phyloP scores from a whole-genome alignment of 169 alveolate species.

The Plasmodium adleri region DNA sequence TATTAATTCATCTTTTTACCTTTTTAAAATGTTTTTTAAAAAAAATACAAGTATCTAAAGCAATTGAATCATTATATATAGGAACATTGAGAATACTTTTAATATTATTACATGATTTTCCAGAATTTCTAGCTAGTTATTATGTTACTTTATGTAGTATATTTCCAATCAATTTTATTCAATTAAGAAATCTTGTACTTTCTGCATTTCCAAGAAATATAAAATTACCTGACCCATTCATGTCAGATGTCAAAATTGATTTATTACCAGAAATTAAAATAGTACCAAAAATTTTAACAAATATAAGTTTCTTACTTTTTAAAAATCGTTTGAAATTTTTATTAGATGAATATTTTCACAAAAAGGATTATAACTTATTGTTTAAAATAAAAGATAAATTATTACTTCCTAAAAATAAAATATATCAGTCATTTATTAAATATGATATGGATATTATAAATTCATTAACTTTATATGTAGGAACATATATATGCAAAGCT shows the following conservation, averaged over 20 bases:
- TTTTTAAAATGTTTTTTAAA: slow-evolving; percentile 79
- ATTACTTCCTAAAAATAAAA: slow-evolving; percentile 45
- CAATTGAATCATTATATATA: slow-evolving; percentile 77
- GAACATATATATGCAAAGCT: slow-evolving; percentile 69
- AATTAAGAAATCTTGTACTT: slow-evolving; percentile 94
- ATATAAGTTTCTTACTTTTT: slow-evolving; percentile 71
- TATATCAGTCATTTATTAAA: slow-evolving; percentile 45
- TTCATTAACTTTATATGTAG: slow-evolving; percentile 63
- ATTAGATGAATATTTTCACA: slow-evolving; percentile 76
- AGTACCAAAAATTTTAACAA: slow-evolving; percentile 87
- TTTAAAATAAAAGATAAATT: slow-evolving; percentile 46
- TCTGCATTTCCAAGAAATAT: slow-evolving; percentile 95
- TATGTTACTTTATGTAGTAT: slow-evolving; percentile 93
- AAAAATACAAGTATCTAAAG: slow-evolving; percentile 77
- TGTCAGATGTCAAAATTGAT: slow-evolving; percentile 91
- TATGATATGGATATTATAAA: slow-evolving; percentile 63
- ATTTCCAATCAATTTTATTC: slow-evolving; percentile 94
- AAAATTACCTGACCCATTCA: slow-evolving; percentile 94
- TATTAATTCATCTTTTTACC: slow-evolving; percentile 83
- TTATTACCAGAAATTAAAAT: slow-evolving; percentile 90
- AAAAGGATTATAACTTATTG: slow-evolving; percentile 80
- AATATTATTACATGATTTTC: slow-evolving; percentile 94
- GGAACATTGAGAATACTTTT: slow-evolving; percentile 89
- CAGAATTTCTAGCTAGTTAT: slow-evolving; percentile 97
- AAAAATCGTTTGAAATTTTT: slow-evolving; percentile 76